Base-by-base conservation (phyloP, 305 asterid species). In the Salvia sclarea region DNA sequence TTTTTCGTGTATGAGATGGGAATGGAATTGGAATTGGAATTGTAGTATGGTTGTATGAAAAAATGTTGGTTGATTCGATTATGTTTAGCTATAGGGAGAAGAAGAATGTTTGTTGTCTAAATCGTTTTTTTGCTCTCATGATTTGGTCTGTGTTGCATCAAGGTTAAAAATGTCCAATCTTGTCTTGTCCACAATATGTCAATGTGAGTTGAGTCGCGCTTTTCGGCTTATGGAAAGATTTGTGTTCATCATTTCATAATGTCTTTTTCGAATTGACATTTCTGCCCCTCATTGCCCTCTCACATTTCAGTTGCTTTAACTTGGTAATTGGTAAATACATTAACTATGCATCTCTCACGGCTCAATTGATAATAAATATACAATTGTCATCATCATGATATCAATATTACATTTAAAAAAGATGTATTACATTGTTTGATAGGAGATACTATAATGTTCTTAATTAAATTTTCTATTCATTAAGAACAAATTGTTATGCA, bases 81-180 rank as follows among this genome's bases (percentile, higher is more conserved):
- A 18, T 52, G 59, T 76, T 55, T 76, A 47, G 75, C 58, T 65
- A 37, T 37, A 64, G 67, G 64, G 64, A 48, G 61, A 33, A 33
- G 1, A 33, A 31, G 7, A 31, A 31, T 1, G 7, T 8, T 33
- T 8, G 6, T 33, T 57, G 45, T 60, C 31, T 35, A 6, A 61
- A 48, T 58, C 1, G 12, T 56, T 52, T 63, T 70, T 66, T 64
- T 53, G 66, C 66, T 61, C 58, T 33, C 18, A 17, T 75, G 66
- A 68, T 28, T n/a, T 58, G 64, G 64, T 25, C 24, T 22, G n/a
- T 47, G 65, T 1, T 14, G 40, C 17, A 66, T 24, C 20, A 47
- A 59, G 73, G 66, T 20, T 38, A 55, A 8, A 63, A 17, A 6
- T 28, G 76, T 68, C 73, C 30, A 11, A 2, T 44, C 72, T 35